phyloP scores from a whole-genome alignment of 2,329 filamentous ascomycete genomes.

The Monosporascus sp. region DNA sequence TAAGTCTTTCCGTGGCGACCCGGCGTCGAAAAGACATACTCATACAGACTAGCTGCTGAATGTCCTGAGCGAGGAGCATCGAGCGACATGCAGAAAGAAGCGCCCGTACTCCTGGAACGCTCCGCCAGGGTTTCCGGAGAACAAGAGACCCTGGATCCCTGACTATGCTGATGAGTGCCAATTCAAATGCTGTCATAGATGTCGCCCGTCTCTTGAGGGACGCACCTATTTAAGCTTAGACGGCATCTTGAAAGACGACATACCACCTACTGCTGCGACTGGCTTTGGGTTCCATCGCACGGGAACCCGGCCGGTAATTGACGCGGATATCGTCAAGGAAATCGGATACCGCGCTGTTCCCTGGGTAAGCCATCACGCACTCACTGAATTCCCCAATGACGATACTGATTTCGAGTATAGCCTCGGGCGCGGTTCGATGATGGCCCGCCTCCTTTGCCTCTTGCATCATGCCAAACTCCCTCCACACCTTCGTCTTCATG shows the following conservation, averaged over 20 bases:
- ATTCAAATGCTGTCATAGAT: conserved; percentile 44
- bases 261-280: conserved; percentile 42
- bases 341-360: conserved; percentile 35
- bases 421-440: neutral
- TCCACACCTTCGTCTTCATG: neutral
- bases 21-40: conserved; percentile 2
- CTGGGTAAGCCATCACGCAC: conserved; percentile 24
- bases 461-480: neutral
- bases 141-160: conserved; percentile 33
- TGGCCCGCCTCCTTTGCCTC: neutral
- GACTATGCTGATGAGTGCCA: conserved; percentile 38
- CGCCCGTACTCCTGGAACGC: conserved; percentile 6
- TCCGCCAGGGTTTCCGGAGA: conserved; percentile 7
- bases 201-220: conserved; percentile 37
- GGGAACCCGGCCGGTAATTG: conserved; percentile 36
- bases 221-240: conserved; percentile 46
- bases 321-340: conserved; percentile 32
- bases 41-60: conserved; percentile 24
- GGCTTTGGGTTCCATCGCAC: conserved; percentile 48
- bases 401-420: conserved; percentile 10
- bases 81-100: neutral
- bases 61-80: conserved; percentile 21
- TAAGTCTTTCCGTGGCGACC: conserved; percentile 21
- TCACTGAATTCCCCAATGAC: neutral
- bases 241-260: conserved; percentile 42